These are phyloP conservation scores for Penicillium crystallinum DNA, from an alignment of 495 filamentous ascomycete genomes.

Conservation along the genomic window DNA sequence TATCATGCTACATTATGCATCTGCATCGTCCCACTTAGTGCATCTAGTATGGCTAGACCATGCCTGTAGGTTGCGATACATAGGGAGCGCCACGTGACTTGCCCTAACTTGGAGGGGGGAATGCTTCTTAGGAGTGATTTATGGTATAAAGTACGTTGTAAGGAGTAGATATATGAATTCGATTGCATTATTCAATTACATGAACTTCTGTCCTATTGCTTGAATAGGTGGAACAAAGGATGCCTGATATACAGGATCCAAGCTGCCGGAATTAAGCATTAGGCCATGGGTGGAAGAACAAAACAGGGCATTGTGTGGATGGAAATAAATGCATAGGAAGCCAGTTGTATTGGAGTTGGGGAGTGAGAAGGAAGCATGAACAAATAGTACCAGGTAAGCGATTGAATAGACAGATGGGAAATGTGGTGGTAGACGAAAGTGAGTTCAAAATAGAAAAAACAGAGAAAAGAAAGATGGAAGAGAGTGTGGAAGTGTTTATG, in stretches of 20 bases:
- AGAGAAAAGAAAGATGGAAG: neutral
- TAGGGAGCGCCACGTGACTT: slow-evolving; percentile 3
- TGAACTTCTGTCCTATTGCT: neutral
- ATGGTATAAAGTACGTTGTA: neutral
- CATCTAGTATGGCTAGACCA: neutral
- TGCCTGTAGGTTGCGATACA: neutral
- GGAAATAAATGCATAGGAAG: neutral
- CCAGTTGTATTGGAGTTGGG: neutral
- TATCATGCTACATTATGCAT: neutral
- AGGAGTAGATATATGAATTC: neutral
- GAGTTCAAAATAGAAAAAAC: neutral
- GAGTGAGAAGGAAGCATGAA: neutral
- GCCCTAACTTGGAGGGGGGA: neutral
- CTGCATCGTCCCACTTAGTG: neutral
- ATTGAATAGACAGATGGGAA: neutral
- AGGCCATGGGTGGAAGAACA: neutral
- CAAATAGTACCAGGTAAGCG: neutral
- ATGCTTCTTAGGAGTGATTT: neutral
- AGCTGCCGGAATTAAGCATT: neutral
- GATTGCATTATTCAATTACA: neutral
- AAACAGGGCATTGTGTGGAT: neutral
- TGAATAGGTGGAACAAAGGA: neutral
- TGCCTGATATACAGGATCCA: neutral
- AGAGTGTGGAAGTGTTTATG: neutral
- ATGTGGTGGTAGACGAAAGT: neutral